Base-by-base conservation (phyloP, 2,329 filamentous ascomycete genomes). In the Aspergillus awamori region DNA sequence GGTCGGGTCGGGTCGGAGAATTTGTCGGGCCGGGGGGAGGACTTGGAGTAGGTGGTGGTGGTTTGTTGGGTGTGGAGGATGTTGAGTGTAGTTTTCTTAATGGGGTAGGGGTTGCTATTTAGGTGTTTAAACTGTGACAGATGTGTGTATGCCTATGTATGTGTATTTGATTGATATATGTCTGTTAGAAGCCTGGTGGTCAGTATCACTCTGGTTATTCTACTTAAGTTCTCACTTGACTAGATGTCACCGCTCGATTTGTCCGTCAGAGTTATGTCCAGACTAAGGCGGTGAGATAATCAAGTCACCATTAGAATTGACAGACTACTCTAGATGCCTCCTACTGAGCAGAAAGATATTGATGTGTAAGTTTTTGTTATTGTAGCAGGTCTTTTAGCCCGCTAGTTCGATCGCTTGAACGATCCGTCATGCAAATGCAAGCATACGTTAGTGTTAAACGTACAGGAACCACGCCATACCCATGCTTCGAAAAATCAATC, bases 341-440 rank as follows among this genome's bases (percentile, higher is more conserved):
- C 11, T 36, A 36, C 28, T 30, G 28, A 30, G 8, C 28, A 30
- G 20, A 30, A 26, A 30, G 8, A 4, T 11, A 30, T 4, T 15
- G 33, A 20, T 36, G 33, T 36, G 33, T 13, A 36, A 36, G 11
- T 13, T 36, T 36, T 36, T 26, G 4, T 5, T 4, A 5, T 26
- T 26, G 6, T 26, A 13, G 33, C 33, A 36, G 41, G 41, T 5
- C 39, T 41, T 39, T 10, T 20, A 10, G 41, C 41, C 41, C 41
- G 41, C 17, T 49, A 17, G 47, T 20, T 20, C 26, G 47, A 33
- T 24, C 28, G 5, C 3, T 10, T 24, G 47, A 49, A 17, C 64
- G 61, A 64, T 63, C 53, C 51, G 54, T 59, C 59, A 72, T 74
- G 70, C 69, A 63, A 67, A 71, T 71, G 68, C 68, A 61, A 63